Conservation (phyloP, 2,329 filamentous ascomycete species). For the Cladosporium colombiae region DNA sequence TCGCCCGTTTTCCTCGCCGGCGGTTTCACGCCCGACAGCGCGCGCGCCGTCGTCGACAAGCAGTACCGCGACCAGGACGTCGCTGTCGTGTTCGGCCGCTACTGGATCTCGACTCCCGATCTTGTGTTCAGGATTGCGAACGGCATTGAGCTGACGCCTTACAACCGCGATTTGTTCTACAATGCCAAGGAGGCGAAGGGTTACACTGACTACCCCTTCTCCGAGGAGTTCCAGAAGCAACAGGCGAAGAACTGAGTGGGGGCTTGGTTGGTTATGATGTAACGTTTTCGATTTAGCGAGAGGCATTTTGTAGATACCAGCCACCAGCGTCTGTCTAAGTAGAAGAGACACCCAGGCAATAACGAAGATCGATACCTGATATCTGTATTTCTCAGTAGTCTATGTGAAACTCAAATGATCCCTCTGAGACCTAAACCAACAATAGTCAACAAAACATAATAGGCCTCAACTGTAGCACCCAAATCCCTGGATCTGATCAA, state of each 20-base stretch:
- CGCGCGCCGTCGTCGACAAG: slow-evolving; percentile 35
- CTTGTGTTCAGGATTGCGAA: slow-evolving; percentile 47
- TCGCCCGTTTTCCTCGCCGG: slow-evolving; percentile 52
- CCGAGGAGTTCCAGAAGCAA: slow-evolving; percentile 23
- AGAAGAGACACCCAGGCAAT: too few relatives aligned
- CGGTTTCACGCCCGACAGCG: slow-evolving; percentile 44
- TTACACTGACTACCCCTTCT: slow-evolving; percentile 45
- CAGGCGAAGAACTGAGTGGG: not conserved
- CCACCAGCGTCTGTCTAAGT: not conserved
- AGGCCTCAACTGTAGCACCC: too few relatives aligned
- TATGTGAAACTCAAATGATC: too few relatives aligned
- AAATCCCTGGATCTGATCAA: too few relatives aligned
- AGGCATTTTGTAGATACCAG: not conserved
- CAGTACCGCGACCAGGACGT: slow-evolving; percentile 45
- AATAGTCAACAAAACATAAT: too few relatives aligned
- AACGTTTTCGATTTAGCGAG: not conserved
- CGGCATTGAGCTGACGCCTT: slow-evolving; percentile 44
- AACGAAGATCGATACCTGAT: too few relatives aligned
- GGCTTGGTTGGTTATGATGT: not conserved
- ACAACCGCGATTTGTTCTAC: slow-evolving; percentile 50
- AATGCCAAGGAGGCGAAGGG: slow-evolving; percentile 40
- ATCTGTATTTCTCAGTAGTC: too few relatives aligned
- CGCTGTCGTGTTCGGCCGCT: slow-evolving; percentile 50
- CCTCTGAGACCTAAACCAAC: too few relatives aligned
- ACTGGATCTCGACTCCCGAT: slow-evolving; percentile 54